Evolutionary conservation across 1,284 basidiomycete species (phyloP).

Genomic region (Microstroma glucosiphilum): DNA sequence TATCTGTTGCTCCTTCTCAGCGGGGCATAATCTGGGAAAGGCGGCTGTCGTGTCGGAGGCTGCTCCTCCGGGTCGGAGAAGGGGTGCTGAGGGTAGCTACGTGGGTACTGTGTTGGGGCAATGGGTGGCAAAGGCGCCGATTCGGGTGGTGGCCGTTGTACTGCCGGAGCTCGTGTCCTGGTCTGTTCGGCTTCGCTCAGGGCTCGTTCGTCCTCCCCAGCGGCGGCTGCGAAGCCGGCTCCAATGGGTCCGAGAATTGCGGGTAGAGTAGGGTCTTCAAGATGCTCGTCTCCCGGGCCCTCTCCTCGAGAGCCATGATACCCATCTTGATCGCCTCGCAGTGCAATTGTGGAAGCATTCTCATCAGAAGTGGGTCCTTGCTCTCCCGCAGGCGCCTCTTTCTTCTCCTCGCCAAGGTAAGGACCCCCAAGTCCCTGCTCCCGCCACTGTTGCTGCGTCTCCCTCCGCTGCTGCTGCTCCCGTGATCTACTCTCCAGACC

Average conservation of each 20-base stretch:
- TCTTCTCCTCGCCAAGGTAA: slow-evolving; percentile 2
- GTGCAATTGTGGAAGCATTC: not conserved
- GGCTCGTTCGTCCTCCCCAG: slow-evolving; percentile 2
- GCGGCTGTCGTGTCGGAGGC: not conserved
- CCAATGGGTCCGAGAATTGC: slow-evolving; percentile 13
- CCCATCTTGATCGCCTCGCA: not conserved
- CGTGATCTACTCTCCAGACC: slow-evolving; percentile 15
- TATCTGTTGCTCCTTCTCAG: slow-evolving; percentile 24
- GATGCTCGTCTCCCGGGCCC: not conserved
- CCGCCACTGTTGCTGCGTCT: not conserved
- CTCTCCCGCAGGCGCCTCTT: not conserved
- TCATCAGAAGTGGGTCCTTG: not conserved
- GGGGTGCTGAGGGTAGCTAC: slow-evolving; percentile 4
- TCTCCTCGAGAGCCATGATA: slow-evolving; percentile 5
- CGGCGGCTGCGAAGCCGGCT: slow-evolving; percentile 12
- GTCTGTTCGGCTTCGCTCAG: not conserved
- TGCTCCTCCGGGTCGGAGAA: not conserved
- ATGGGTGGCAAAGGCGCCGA: not conserved
- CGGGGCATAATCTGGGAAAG: slow-evolving; percentile 10
- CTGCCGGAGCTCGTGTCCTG: not conserved
- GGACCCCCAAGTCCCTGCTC: not conserved
- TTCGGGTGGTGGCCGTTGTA: not conserved
- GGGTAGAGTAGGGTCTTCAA: slow-evolving; percentile 8
- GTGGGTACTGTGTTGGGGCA: not conserved
- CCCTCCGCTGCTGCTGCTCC: slow-evolving; percentile 17